Evolutionary conservation across 768 basidiomycete species (phyloP).

Genomic region (Leccinum incarnatum): DNA sequence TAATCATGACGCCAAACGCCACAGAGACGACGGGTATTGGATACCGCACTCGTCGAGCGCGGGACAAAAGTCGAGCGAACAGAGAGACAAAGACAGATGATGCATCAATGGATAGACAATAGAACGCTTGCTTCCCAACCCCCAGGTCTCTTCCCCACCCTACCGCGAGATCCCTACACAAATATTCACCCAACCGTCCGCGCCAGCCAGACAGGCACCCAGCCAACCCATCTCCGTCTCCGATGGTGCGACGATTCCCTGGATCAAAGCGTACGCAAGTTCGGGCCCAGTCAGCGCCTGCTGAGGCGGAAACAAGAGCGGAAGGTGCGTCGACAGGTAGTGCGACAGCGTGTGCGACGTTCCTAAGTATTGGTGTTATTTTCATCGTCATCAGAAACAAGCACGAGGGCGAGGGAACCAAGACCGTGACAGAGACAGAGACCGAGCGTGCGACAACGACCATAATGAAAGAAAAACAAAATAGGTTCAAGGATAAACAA

Average conservation of each 20-base stretch:
- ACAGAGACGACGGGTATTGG: neutral
- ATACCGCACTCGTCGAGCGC: neutral
- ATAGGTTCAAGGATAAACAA: neutral
- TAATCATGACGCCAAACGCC: neutral
- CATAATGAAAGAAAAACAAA: neutral
- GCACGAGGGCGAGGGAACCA: neutral
- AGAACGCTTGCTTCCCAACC: neutral
- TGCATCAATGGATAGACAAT: neutral
- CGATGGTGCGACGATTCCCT: constrained; percentile 78
- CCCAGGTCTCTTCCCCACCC: neutral
- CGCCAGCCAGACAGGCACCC: constrained; percentile 86
- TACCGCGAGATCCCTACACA: constrained; percentile 60
- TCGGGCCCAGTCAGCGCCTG: constrained; percentile 40
- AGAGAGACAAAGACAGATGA: neutral
- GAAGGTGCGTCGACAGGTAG: constrained; percentile 70
- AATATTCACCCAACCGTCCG: constrained; percentile 94
- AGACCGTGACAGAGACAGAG: neutral
- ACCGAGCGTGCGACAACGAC: neutral
- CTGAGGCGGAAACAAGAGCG: constrained; percentile 70
- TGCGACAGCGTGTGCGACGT: constrained; percentile 65
- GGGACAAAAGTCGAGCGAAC: neutral
- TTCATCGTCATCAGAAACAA: neutral
- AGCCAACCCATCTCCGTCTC: constrained; percentile 94
- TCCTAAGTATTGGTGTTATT: constrained; percentile 45
- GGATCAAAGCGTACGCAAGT: constrained; percentile 76